Base-by-base conservation (phyloP, 2,329 filamentous ascomycete genomes). In the Didymella glomerata region DNA sequence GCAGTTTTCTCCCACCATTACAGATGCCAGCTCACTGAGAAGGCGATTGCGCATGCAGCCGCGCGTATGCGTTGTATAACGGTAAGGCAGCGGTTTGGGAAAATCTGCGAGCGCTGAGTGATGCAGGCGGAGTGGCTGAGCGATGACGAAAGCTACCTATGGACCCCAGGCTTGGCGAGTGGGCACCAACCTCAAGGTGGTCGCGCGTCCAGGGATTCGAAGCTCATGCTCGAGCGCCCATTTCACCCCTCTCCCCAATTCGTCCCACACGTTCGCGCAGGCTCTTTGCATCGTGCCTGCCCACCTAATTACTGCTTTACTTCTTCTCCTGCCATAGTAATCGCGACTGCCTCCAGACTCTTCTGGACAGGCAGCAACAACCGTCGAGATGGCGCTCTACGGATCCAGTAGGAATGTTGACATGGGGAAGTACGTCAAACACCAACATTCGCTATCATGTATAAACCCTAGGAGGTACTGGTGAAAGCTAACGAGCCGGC, bases 341-440 rank as follows among this genome's bases (percentile, higher is more conserved):
- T 60, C 61, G 62, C 60, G 41, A 62, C 53, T 48, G 52, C 45
- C 40, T 46, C 47, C 53, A 52, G 32, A 63, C 28, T 57, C 55
- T 45, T 55, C 55, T 48, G 61, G 54, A 28, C 54, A 67, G 69
- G 66, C 62, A 66, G 61, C 67, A 54, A 58, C 65, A 38, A 48
- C 63, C 58, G 59, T 55, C 66, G 59, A 54, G 48, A 76, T 76
- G 74, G 66, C 73, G 54, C 66, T 75, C 64, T 80, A 81, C 72
- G 78, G 79, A 67, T 73, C 78, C 46, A 79, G 79, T 53, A 80
- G 84, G 74, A 85, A 85, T 76, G 81, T 84, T 69, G 85, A 86
- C 68, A 84, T 88, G 82, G 85, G 83, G 78, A 88, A 86, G 84
- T 87, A 78, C 71, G 80, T 70, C 54, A 45, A 47, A 20, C 34